A percentile compares a stretch with the other conserved stretches of the same genome.
Evolutionary conservation across 805 yeast species (phyloP).

Genomic region (Ogataea siamensis): DNA sequence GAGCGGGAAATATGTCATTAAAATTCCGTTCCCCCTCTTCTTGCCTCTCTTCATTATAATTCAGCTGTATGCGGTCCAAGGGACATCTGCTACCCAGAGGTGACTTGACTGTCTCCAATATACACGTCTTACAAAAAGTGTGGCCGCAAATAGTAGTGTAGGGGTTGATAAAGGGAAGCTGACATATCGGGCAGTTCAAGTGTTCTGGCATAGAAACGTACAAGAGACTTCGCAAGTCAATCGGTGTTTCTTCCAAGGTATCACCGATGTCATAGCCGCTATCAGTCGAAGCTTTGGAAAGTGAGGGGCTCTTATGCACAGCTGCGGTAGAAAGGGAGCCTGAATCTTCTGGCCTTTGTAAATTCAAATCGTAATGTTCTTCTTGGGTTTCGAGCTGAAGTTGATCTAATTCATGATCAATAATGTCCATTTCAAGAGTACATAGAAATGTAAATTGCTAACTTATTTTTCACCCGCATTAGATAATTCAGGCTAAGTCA

Average conservation of each 20-base stretch:
- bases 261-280: conserved; percentile 6
- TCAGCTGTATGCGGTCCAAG: conserved; percentile 53
- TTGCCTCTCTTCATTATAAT: conserved; percentile 18
- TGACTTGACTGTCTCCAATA: conserved; percentile 43
- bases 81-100: conserved; percentile 49
- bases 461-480: conserved; percentile 5
- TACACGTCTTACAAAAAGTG: conserved; percentile 60
- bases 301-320: background rate
- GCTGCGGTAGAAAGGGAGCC: background rate
- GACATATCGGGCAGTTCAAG: conserved; percentile 62
- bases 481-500: too few relatives aligned
- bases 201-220: conserved; percentile 32
- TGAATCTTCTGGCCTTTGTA: background rate
- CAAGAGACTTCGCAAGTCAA: conserved; percentile 28
- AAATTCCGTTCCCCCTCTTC: conserved; percentile 5
- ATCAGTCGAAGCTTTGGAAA: background rate
- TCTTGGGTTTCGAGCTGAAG: conserved; percentile 1
- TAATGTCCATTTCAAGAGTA: conserved; percentile 2
- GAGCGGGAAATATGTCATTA: conserved; percentile 46
- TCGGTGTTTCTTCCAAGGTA: conserved; percentile 8
- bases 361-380: too few relatives aligned
- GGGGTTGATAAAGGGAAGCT: conserved; percentile 59
- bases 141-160: conserved; percentile 66
- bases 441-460: background rate
- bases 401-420: conserved; percentile 4